These are phyloP conservation scores for Hypoxylon sp. DNA, from an alignment of 2,329 filamentous ascomycete genomes.

Conservation along the genomic window DNA sequence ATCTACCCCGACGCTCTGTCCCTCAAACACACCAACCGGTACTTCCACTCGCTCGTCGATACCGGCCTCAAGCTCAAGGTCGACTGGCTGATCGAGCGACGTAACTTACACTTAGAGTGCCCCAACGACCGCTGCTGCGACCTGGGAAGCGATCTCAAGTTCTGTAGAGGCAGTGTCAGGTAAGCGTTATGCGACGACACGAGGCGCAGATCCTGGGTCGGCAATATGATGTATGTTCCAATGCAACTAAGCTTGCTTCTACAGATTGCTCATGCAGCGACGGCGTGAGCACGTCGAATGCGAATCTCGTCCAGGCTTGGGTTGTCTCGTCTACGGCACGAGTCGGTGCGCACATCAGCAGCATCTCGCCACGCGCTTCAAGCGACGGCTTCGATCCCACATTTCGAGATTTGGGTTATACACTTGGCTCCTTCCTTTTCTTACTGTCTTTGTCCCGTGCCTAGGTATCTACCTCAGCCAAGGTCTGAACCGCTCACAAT, in stretches of 20 bases:
- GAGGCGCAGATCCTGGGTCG: neutral
- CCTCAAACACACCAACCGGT: conserved; percentile 69
- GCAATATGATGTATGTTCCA: neutral
- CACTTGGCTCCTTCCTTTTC: conserved; percentile 51
- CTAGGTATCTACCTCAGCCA: too few relatives aligned
- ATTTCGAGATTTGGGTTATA: conserved; percentile 58
- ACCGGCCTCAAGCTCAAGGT: conserved; percentile 72
- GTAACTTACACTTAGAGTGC: conserved; percentile 69
- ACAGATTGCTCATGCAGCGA: conserved; percentile 64
- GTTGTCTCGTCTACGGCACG: conserved; percentile 64
- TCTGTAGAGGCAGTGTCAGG: conserved; percentile 67
- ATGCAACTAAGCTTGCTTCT: conserved; percentile 7
- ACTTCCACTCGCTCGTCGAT: conserved; percentile 70
- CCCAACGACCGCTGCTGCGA: conserved; percentile 66
- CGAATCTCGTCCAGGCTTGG: conserved; percentile 63
- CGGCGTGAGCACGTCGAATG: conserved; percentile 68
- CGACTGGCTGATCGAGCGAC: conserved; percentile 72
- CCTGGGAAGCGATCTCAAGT: conserved; percentile 64
- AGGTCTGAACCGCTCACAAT: too few relatives aligned
- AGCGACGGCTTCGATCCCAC: conserved; percentile 54
- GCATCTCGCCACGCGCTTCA: conserved; percentile 55
- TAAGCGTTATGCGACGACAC: conserved; percentile 38
- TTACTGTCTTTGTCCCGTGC: conserved; percentile 40
- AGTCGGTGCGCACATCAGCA: conserved; percentile 55
- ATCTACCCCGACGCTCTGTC: conserved; percentile 76